Evolutionary conservation across 257 asterid genomes (phyloP), one percentile per base, ranked within the genome.

Genomic region (Leonotis leonurus): DNA sequence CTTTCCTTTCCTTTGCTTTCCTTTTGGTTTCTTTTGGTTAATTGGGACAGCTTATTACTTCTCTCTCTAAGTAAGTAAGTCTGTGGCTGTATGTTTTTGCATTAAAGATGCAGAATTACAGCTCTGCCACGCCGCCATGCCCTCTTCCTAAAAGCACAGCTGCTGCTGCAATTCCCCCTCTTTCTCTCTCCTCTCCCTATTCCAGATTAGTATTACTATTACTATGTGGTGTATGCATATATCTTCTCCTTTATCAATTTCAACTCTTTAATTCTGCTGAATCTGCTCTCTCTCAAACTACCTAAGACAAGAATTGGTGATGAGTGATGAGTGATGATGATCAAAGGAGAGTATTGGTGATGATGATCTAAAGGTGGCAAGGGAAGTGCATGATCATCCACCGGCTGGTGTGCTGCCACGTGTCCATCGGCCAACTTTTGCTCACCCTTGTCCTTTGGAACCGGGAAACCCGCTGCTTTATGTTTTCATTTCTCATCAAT

Each of bases 121-220:
- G 90, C 76, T 79, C 97, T 86, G 95, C 84, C 80, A 84, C 95
- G 95, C 97, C 95, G 96, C 90, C 96, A 88, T 78, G 77, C 73
- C 74, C 10, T 5, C 65, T 68, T 69, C 67, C 56, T 60, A 80
- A 87, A 84, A 81, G 70, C 83, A 73, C n/a, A n/a, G n/a, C n/a
- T n/a, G n/a, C n/a, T n/a, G 43, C 68, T 53, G 30, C 46, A 40
- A 3, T 22, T n/a, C 57, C 51, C 43, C 30, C n/a, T n/a, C n/a
- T n/a, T n/a, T n/a, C n/a, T n/a, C n/a, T n/a, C n/a, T n/a, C n/a
- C n/a, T n/a, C n/a, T n/a, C n/a, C n/a, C n/a, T n/a, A n/a, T n/a
- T n/a, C n/a, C n/a, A n/a, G n/a, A n/a, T n/a, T n/a, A n/a, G n/a
- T n/a, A n/a, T n/a, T n/a, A n/a, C n/a, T n/a, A n/a, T n/a, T n/a